phyloP scores from a whole-genome alignment of 2,329 filamentous ascomycete genomes.

The Aureobasidium pullulans region DNA sequence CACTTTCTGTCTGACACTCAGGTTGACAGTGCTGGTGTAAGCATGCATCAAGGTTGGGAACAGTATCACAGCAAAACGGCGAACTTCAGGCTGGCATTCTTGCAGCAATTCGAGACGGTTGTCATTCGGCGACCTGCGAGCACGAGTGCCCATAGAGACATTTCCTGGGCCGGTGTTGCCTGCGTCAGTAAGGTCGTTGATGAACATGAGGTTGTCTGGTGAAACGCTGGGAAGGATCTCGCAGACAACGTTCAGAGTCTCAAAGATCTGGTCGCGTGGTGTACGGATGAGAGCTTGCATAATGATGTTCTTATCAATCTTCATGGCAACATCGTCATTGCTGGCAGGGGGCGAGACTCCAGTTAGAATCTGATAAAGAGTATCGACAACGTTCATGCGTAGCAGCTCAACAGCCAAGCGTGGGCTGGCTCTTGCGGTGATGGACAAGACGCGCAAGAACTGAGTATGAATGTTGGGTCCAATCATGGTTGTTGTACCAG shows the following conservation, averaged over 20 bases:
- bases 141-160: slow-evolving; percentile 35
- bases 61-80: slow-evolving; percentile 85
- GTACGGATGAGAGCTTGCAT: slow-evolving; percentile 98
- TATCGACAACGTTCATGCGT: slow-evolving; percentile 95
- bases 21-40: slow-evolving; percentile 94
- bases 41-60: slow-evolving; percentile 93
- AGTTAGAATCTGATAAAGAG: slow-evolving; percentile 92
- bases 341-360: slow-evolving; percentile 85
- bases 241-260: slow-evolving; percentile 95
- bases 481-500: slow-evolving; percentile 92
- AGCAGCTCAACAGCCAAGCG: slow-evolving; percentile 81
- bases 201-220: slow-evolving; percentile 44
- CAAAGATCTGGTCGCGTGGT: slow-evolving; percentile 90
- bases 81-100: slow-evolving; percentile 77
- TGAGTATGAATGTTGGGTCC: slow-evolving; percentile 92
- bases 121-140: slow-evolving; percentile 59
- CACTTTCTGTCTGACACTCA: slow-evolving; percentile 90
- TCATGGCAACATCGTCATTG: slow-evolving; percentile 68
- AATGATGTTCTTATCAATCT: slow-evolving; percentile 92
- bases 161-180: slow-evolving; percentile 41
- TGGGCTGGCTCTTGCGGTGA: slow-evolving; percentile 83
- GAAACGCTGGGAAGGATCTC: slow-evolving; percentile 78
- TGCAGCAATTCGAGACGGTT: slow-evolving; percentile 75
- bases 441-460: slow-evolving; percentile 84
- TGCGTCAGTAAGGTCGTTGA: slow-evolving; percentile 44